Evolutionary conservation across 176 grass and related monocot genomes (phyloP), one percentile per base, ranked within the genome.

Genomic region (Eleusine coracana): DNA sequence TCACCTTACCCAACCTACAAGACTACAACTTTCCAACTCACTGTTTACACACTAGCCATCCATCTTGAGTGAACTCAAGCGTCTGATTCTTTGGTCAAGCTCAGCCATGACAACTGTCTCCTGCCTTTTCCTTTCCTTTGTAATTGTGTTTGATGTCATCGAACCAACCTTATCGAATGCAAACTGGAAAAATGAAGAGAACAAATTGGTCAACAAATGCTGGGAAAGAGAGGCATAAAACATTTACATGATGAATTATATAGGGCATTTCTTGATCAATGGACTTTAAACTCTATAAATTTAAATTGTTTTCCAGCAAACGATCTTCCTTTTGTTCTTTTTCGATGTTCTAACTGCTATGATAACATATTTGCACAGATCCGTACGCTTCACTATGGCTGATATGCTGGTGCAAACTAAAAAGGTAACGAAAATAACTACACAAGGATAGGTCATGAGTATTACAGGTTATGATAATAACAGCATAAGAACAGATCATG

Each of bases 121-220:
- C 59, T 99, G 96, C 74, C 87, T 95, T 82, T 96, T 96, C 73
- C 96, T 96, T 79, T 98, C 93, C 87, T 93, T 99, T 1, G 89
- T 99, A 62, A 99, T 96, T 62, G 96, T 87, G 73, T 96, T 95
- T 76, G 87, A 82, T 1, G 93, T 92, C 96, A 99, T 99, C 6
- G 91, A 91, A 38, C 96, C 92, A 88, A 99, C 90, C 83, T 93
- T 99, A 66, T 99, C 93, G 68, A 99, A 99, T 5, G 96, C 96
- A 36, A 99, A 90, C 96, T 99, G 20, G 40, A 66, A 68, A 68
- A 71, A 38, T 38, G 27, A 84, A 78, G 4, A 31, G 16, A 42
- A 68, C 27, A 81, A 14, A 37, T 51, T 81, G 20, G 68, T 72
- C 5, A 14, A 55, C 13, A n/a, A 73, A 14, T 69, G 2, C 68